Conservation (phyloP, 129 eudicot species). For the Cynara cardunculus region DNA sequence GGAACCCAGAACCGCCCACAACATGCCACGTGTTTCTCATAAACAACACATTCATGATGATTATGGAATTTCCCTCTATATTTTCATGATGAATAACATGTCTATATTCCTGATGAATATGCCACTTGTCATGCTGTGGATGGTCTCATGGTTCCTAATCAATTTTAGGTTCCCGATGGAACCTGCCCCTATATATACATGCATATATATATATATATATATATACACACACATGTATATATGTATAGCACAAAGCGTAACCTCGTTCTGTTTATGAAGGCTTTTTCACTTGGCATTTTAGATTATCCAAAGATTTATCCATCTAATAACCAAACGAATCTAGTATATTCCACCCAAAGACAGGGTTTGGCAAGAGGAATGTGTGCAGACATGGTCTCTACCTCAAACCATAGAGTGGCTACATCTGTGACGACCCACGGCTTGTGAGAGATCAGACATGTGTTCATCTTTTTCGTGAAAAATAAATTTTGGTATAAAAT, state of each 20-base stretch:
- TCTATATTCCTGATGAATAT: too few species aligned
- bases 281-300: background rate
- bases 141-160: too few species aligned
- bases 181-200: too few species aligned
- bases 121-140: too few species aligned
- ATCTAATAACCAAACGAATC: background rate
- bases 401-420: background rate
- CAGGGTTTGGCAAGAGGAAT: background rate
- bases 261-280: background rate
- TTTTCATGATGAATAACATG: too few species aligned
- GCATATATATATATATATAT: too few species aligned
- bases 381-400: background rate
- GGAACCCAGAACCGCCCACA: too few species aligned
- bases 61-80: too few species aligned
- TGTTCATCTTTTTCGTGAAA: background rate
- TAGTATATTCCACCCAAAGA: background rate
- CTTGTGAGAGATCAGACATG: background rate
- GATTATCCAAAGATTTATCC: background rate
- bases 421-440: background rate
- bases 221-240: too few species aligned
- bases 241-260: background rate
- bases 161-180: too few species aligned
- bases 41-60: too few species aligned
- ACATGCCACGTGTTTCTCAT: too few species aligned
- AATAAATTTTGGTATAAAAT: background rate